phyloP scores from a whole-genome alignment of 1,284 basidiomycete species.

The Fistulina hepatica region DNA sequence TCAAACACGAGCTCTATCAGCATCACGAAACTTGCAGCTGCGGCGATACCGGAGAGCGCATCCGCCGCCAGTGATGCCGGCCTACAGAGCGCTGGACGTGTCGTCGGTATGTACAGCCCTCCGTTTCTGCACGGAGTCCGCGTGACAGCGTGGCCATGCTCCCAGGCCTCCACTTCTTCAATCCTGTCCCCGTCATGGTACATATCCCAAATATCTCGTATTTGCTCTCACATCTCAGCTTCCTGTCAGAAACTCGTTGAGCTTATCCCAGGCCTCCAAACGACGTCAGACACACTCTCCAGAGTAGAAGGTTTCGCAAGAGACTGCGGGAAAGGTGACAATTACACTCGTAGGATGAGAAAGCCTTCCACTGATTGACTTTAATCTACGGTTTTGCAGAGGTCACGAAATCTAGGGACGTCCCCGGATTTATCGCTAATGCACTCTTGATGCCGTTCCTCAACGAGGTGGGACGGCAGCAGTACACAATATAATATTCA shows the following conservation, averaged over 20 bases:
- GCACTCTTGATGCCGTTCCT: conserved; percentile 87
- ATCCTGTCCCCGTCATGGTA: conserved; percentile 91
- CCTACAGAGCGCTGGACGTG: conserved; percentile 50
- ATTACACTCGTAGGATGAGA: conserved; percentile 1
- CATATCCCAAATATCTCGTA: conserved; percentile 14
- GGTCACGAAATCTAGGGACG: conserved; percentile 80
- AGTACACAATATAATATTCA: conserved; percentile 1
- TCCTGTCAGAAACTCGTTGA: conserved; percentile 76
- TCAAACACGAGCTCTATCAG: conserved; percentile 93
- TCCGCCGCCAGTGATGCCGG: conserved; percentile 52
- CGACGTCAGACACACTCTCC: conserved; percentile 63
- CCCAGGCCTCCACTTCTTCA: conserved; percentile 87
- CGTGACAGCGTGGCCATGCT: conserved; percentile 10
- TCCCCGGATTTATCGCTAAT: conserved; percentile 87
- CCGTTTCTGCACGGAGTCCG: conserved; percentile 1
- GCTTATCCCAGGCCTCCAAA: conserved; percentile 89
- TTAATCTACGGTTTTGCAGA: conserved; percentile 34
- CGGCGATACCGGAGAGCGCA: conserved; percentile 50
- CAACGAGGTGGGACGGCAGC: conserved; percentile 69
- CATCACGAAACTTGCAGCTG: conserved; percentile 85
- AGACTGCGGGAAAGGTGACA: conserved; percentile 80
- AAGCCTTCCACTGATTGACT: background rate
- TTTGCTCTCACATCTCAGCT: conserved; percentile 4
- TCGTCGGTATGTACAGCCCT: conserved; percentile 48
- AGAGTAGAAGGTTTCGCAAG: conserved; percentile 76